Evolutionary conservation across 192 early-diverging fungal genomes (phyloP).

Genomic region (Gonapodya prolifera): DNA sequence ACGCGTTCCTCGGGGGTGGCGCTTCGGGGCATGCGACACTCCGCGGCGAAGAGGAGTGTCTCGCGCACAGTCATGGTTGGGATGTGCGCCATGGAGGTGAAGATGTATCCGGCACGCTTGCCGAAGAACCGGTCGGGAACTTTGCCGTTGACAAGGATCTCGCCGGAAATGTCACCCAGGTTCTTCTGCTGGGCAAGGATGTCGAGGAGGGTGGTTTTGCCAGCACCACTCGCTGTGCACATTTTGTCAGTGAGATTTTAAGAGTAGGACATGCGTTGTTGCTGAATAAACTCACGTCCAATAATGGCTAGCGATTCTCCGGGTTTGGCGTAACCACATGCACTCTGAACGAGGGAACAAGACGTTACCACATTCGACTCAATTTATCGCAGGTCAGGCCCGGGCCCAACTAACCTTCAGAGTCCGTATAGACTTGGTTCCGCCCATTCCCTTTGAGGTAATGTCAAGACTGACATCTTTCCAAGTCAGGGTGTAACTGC

Average conservation of each 20-base stretch:
- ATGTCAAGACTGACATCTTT: background rate
- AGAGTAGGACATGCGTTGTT: background rate
- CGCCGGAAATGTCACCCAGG: constrained; percentile 1
- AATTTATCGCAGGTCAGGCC: background rate
- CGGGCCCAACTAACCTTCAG: background rate
- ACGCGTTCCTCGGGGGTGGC: background rate
- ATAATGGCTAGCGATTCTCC: constrained; percentile 5
- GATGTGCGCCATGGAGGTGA: constrained; percentile 34
- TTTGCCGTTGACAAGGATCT: constrained; percentile 4
- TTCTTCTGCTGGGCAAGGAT: background rate
- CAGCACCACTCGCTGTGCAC: background rate
- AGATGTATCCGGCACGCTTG: background rate
- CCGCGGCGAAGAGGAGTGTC: constrained; percentile 56
- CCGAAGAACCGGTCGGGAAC: background rate
- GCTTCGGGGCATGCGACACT: constrained; percentile 23
- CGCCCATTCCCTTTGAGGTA: no score
- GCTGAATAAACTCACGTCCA: background rate
- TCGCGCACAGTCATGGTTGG: constrained; percentile 54
- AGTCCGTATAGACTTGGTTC: background rate
- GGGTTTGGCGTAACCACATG: background rate
- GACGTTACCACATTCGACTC: no score
- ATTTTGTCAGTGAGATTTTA: background rate
- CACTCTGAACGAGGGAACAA: background rate
- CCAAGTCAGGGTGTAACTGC: background rate
- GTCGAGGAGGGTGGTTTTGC: constrained; percentile 2